Percentiles rank a stretch among this genome's conserved stretches.
phyloP scores from a whole-genome alignment of 331 rosid genomes.

The Quercus phellos region DNA sequence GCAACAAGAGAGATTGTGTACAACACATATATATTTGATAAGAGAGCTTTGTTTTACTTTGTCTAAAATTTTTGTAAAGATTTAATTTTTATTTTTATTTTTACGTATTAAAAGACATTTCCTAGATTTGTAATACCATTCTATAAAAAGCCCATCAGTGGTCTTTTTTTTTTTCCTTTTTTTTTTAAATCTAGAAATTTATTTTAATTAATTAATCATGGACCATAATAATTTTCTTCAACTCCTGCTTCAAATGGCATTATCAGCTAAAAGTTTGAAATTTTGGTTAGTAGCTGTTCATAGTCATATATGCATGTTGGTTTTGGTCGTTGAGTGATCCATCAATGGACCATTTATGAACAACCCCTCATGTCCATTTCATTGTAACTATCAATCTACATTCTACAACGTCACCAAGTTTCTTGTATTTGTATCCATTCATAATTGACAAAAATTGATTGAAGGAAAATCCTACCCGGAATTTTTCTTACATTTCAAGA shows the following conservation, averaged over 20 bases:
- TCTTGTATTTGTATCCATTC: neutral
- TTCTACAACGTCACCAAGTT: neutral
- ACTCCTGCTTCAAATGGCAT: neutral
- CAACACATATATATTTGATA: too few species aligned
- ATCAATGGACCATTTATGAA: neutral
- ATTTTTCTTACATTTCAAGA: neutral
- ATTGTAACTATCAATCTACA: neutral
- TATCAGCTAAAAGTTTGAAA: neutral
- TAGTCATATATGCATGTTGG: neutral
- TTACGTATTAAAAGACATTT: too few species aligned
- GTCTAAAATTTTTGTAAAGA: too few species aligned
- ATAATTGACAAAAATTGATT: neutral
- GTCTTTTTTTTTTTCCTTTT: too few species aligned
- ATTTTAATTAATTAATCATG: neutral
- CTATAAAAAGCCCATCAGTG: too few species aligned
- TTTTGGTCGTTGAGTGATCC: neutral
- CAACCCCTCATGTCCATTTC: neutral
- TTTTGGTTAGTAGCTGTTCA: neutral
- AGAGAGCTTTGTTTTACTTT: too few species aligned
- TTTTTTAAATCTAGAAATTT: too few species aligned
- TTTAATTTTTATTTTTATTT: too few species aligned
- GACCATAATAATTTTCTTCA: neutral
- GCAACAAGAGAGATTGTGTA: too few species aligned
- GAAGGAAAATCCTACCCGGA: neutral
- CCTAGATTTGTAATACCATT: too few species aligned